Evolutionary conservation across 2,329 filamentous ascomycete species (phyloP).

Genomic region (Penicillium polonicum): DNA sequence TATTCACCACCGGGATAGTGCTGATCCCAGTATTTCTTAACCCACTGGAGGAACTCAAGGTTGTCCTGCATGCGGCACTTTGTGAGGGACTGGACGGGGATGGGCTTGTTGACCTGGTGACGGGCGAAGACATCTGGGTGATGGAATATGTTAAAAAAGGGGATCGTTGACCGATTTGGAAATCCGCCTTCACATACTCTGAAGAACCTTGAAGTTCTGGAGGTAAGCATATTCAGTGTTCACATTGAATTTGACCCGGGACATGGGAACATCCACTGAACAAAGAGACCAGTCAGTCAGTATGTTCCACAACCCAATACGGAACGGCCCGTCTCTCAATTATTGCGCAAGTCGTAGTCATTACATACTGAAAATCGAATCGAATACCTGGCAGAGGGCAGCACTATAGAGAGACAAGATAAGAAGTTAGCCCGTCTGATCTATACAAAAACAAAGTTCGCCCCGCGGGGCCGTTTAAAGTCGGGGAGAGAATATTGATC

Average conservation of each 20-base stretch:
- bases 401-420: slow-evolving; percentile 58
- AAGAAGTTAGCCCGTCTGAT: slow-evolving; percentile 2
- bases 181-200: slow-evolving; percentile 62
- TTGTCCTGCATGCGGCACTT: slow-evolving; percentile 99
- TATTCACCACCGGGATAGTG: slow-evolving; percentile 97
- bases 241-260: slow-evolving; percentile 95
- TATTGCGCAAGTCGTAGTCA: background rate
- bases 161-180: background rate
- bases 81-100: slow-evolving; percentile 82
- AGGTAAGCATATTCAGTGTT: slow-evolving; percentile 96
- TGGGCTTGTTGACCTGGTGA: slow-evolving; percentile 83
- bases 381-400: slow-evolving; percentile 94
- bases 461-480: background rate
- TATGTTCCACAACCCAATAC: background rate
- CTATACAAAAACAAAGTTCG: background rate
- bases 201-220: slow-evolving; percentile 96
- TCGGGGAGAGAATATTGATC: slow-evolving; percentile 13
- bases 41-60: slow-evolving; percentile 97
- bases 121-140: slow-evolving; percentile 70
- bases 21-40: slow-evolving; percentile 95
- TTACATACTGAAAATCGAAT: slow-evolving; percentile 82
- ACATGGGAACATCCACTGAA: slow-evolving; percentile 84
- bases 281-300: slow-evolving; percentile 17
- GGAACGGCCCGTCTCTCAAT: background rate
- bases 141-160: slow-evolving; percentile 13